Percentiles rank a stretch among this genome's conserved stretches.
These are phyloP conservation scores for Balamuthia mandrillaris DNA, from an alignment of 208 protist species.

Conservation along the genomic window DNA sequence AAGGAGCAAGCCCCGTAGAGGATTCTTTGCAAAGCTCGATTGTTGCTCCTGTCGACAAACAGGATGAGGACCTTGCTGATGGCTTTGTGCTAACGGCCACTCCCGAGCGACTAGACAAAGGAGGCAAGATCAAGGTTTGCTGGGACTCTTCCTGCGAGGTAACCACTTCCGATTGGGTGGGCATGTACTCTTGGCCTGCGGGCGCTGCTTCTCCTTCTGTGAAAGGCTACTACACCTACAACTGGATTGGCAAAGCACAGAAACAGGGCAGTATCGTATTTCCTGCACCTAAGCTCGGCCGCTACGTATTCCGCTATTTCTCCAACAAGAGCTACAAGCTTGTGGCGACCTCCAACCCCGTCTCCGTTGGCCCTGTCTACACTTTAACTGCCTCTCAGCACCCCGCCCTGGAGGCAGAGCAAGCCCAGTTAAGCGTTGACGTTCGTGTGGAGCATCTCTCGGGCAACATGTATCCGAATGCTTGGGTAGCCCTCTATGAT, in stretches of 20 bases:
- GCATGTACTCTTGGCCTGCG: constrained; percentile 10
- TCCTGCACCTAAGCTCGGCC: not conserved
- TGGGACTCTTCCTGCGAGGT: not conserved
- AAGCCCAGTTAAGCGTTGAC: not conserved
- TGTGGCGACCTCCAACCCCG: constrained; percentile 1
- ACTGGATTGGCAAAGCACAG: not conserved
- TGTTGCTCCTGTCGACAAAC: too few relatives aligned
- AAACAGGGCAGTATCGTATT: not conserved
- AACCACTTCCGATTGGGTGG: constrained; percentile 23
- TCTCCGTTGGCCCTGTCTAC: not conserved
- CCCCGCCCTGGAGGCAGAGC: too few relatives aligned
- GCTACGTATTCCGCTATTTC: constrained; percentile 33
- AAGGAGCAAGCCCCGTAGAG: too few relatives aligned
- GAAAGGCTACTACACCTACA: not conserved
- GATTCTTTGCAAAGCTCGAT: too few relatives aligned
- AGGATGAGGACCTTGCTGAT: not conserved
- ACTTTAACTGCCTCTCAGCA: too few relatives aligned
- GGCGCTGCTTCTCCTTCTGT: too few relatives aligned
- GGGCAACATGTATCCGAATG: constrained; percentile 20
- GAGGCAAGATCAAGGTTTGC: not conserved
- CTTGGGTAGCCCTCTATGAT: constrained; percentile 29
- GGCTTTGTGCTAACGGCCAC: not conserved
- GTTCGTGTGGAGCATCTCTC: not conserved
- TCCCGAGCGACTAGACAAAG: constrained; percentile 7
- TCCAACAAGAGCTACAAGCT: not conserved